phyloP scores from a whole-genome alignment of 306 rosid genomes.

The Aeschynomene evenia region DNA sequence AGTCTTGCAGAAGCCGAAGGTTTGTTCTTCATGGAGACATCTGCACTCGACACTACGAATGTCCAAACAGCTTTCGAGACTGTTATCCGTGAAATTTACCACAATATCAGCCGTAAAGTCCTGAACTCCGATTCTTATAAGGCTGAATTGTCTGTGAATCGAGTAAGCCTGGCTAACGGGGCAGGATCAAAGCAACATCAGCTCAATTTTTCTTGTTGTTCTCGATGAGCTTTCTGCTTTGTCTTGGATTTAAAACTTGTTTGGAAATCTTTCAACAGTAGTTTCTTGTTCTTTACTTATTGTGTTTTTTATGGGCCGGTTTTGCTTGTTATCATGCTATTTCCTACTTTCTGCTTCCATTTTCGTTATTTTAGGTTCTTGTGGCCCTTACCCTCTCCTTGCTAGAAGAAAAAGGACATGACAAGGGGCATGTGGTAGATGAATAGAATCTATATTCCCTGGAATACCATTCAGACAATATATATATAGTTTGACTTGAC shows the following conservation, averaged over 20 bases:
- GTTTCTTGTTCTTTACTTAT: slow-evolving; percentile 16
- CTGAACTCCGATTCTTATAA: slow-evolving; percentile 80
- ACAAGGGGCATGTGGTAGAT: too few relatives aligned
- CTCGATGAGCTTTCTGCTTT: slow-evolving; percentile 43
- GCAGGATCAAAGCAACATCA: slow-evolving; percentile 51
- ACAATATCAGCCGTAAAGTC: slow-evolving; percentile 72
- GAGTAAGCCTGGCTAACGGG: slow-evolving; percentile 66
- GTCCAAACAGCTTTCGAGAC: slow-evolving; percentile 81
- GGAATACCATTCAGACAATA: too few relatives aligned
- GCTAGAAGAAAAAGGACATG: background rate
- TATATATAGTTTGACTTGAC: too few relatives aligned
- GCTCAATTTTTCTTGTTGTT: slow-evolving; percentile 64
- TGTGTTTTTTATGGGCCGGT: background rate
- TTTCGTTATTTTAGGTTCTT: background rate
- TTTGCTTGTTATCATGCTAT: background rate
- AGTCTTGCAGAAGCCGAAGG: slow-evolving; percentile 81
- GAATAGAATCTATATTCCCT: too few relatives aligned
- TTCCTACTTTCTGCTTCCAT: background rate
- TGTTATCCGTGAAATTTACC: slow-evolving; percentile 77
- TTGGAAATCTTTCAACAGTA: slow-evolving; percentile 27
- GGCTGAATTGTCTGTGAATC: slow-evolving; percentile 76
- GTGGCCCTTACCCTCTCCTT: background rate
- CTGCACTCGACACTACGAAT: slow-evolving; percentile 86
- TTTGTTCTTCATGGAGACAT: slow-evolving; percentile 91
- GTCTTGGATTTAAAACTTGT: slow-evolving; percentile 24